These are phyloP conservation scores for Schizophyllum commune DNA, from an alignment of 1,284 basidiomycete species.

Conservation along the genomic window DNA sequence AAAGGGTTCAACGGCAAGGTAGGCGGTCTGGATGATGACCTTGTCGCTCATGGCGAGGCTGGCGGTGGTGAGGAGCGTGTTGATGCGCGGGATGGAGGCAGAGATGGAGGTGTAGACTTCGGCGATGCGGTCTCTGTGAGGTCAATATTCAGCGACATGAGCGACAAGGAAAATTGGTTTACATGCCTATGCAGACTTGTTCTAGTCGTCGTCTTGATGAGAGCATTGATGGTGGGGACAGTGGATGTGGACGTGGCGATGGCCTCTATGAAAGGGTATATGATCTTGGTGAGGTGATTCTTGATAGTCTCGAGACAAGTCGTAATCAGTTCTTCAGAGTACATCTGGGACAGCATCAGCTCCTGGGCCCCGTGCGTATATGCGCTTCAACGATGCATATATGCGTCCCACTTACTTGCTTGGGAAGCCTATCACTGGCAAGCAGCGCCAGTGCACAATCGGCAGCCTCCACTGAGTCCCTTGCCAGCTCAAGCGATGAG, in stretches of 20 bases:
- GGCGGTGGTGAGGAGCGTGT: background rate
- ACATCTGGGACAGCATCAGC: slow-evolving; percentile 44
- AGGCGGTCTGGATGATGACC: slow-evolving; percentile 86
- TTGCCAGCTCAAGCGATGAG: slow-evolving; percentile 44
- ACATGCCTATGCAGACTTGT: background rate
- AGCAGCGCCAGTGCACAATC: slow-evolving; percentile 78
- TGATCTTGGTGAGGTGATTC: slow-evolving; percentile 68
- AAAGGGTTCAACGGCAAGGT: slow-evolving; percentile 88
- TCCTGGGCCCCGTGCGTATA: background rate
- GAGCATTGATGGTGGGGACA: slow-evolving; percentile 46
- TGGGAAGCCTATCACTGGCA: slow-evolving; percentile 70
- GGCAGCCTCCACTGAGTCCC: slow-evolving; percentile 70
- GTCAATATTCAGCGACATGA: background rate
- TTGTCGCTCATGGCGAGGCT: slow-evolving; percentile 74
- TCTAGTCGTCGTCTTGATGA: slow-evolving; percentile 35
- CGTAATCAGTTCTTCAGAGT: slow-evolving; percentile 88
- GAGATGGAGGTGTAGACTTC: background rate
- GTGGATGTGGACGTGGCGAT: slow-evolving; percentile 37
- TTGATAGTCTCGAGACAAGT: slow-evolving; percentile 73
- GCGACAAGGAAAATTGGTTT: background rate
- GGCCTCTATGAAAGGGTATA: slow-evolving; percentile 87
- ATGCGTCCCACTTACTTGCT: slow-evolving; percentile 77
- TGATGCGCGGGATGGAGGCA: background rate
- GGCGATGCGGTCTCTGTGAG: background rate
- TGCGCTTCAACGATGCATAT: background rate